Evolutionary conservation across 2,329 filamentous ascomycete species (phyloP).

Genomic region (Pleurostoma richardsiae): DNA sequence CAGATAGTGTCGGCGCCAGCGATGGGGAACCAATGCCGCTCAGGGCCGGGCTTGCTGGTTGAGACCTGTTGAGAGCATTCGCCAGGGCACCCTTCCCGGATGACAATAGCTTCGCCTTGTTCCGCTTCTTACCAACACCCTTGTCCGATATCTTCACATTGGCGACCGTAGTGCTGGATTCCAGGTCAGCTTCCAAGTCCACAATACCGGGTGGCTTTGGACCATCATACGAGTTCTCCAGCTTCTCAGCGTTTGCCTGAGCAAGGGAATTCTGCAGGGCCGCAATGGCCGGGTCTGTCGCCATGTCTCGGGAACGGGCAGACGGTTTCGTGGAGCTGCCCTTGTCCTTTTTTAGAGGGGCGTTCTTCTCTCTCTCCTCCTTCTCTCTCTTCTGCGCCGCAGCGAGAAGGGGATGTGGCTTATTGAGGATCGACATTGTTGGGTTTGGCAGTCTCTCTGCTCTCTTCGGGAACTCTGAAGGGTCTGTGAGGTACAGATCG

Average conservation of each 20-base stretch:
- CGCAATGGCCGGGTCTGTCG: constrained; percentile 41
- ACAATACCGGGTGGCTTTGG: constrained; percentile 9
- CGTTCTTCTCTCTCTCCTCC: constrained; percentile 11
- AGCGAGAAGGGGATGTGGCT: constrained; percentile 21
- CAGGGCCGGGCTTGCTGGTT: constrained; percentile 51
- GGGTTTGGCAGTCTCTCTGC: constrained; percentile 43
- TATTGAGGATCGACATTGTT: constrained; percentile 46
- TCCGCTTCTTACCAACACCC: constrained; percentile 12
- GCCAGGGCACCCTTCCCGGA: constrained; percentile 10
- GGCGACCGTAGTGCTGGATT: constrained; percentile 30
- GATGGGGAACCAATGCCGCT: constrained; percentile 50
- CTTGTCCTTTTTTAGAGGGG: constrained; percentile 16
- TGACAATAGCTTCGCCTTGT: constrained; percentile 21
- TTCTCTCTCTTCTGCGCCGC: constrained; percentile 11
- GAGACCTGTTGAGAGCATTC: constrained; percentile 31
- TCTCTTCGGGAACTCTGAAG: constrained; percentile 38
- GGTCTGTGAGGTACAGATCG: constrained; percentile 52
- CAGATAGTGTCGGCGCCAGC: constrained; percentile 40
- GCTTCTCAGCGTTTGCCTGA: constrained; percentile 36
- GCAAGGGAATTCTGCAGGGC: constrained; percentile 40
- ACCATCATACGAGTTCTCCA: constrained; percentile 35
- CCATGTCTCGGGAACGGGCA: constrained; percentile 9
- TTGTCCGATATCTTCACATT: constrained; percentile 20
- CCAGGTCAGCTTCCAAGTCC: constrained; percentile 19
- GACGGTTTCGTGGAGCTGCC: constrained; percentile 18